Conservation (phyloP, 441 rosid genomes). For the Biscutella auriculata region DNA sequence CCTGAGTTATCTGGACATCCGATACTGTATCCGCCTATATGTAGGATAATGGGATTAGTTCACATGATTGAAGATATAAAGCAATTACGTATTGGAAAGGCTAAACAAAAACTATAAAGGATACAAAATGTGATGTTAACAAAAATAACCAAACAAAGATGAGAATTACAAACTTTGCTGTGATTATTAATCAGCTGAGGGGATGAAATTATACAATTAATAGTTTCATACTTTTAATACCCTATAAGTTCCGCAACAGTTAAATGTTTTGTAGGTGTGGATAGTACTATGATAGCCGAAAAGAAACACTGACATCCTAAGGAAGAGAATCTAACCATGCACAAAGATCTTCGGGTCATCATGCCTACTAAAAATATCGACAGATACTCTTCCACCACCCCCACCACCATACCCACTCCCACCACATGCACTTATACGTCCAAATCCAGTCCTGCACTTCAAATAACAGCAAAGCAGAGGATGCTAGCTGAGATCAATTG, state of each 20-base stretch:
- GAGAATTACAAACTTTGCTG: background rate
- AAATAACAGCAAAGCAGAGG: conserved; percentile 24
- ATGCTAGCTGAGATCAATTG: conserved; percentile 16
- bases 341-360: conserved; percentile 80
- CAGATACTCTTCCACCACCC: conserved; percentile 95
- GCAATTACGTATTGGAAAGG: background rate
- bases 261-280: background rate
- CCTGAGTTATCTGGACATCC: conserved; percentile 91
- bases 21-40: conserved; percentile 71
- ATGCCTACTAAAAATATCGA: conserved; percentile 91
- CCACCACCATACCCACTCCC: conserved; percentile 95
- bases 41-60: conserved; percentile 6
- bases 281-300: background rate
- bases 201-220: background rate
- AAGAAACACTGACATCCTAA: background rate
- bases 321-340: conserved; percentile 60
- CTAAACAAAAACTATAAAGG: background rate
- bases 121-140: background rate
- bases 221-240: background rate
- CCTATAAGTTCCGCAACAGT: background rate
- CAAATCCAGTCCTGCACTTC: conserved; percentile 87
- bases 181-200: background rate
- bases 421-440: conserved; percentile 87
- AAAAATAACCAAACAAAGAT: conserved; percentile 4
- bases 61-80: conserved; percentile 2